Conservation (phyloP, 1,139 yeast species). For the Saccharomyces hybrid region DNA sequence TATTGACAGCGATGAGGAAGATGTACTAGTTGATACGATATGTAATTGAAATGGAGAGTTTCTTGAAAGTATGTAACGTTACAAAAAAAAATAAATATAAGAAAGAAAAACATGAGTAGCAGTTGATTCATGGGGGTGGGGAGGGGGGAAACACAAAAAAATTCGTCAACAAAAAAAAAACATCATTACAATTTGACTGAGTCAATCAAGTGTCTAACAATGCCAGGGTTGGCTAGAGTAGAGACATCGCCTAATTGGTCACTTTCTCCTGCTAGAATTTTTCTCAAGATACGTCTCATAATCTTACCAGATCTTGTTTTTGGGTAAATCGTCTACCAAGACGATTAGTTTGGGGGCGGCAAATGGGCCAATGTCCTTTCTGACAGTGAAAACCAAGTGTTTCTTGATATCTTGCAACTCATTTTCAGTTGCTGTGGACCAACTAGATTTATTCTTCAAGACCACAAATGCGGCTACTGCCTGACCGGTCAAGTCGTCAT, state of each 20-base stretch:
- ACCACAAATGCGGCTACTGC: slow-evolving; percentile 79
- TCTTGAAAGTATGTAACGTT: background rate
- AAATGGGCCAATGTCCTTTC: slow-evolving; percentile 77
- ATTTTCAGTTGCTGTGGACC: slow-evolving; percentile 36
- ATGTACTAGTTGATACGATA: background rate
- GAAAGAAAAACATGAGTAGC: background rate
- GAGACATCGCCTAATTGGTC: slow-evolving; percentile 73
- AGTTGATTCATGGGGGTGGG: background rate
- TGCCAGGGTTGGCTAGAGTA: slow-evolving; percentile 67
- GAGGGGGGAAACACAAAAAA: background rate
- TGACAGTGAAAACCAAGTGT: slow-evolving; percentile 62
- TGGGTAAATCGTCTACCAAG: slow-evolving; percentile 69
- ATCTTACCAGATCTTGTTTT: slow-evolving; percentile 78
- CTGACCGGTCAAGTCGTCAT: slow-evolving; percentile 75
- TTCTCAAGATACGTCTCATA: slow-evolving; percentile 76
- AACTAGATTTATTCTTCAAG: slow-evolving; percentile 41
- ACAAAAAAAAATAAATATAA: background rate
- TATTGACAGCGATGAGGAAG: background rate
- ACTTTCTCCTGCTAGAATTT: slow-evolving; percentile 70
- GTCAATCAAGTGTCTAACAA: slow-evolving; percentile 56
- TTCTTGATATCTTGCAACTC: slow-evolving; percentile 53
- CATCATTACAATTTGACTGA: slow-evolving; percentile 40
- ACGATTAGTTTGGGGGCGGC: slow-evolving; percentile 73
- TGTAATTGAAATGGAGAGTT: background rate
- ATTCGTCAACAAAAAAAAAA: background rate